A percentile compares a stretch with the other conserved stretches of the same genome.
These are phyloP conservation scores for Trametes elegans DNA, from an alignment of 768 basidiomycete genomes.

Conservation along the genomic window DNA sequence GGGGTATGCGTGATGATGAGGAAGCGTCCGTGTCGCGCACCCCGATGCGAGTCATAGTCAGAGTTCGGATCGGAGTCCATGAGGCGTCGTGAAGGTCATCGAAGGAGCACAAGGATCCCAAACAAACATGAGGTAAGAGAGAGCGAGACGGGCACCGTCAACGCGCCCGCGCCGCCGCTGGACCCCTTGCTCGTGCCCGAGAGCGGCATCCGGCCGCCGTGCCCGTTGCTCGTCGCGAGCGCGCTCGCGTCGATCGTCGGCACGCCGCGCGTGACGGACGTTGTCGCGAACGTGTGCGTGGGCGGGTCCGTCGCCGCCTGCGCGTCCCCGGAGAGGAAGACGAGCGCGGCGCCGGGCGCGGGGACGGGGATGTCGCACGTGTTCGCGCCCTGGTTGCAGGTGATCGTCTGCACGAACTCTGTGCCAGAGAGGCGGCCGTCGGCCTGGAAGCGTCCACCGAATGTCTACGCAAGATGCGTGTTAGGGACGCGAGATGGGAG, in stretches of 20 bases:
- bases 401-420: constrained; percentile 53
- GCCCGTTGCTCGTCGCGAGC: constrained; percentile 66
- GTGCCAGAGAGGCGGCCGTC: constrained; percentile 66
- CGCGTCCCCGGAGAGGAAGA: constrained; percentile 56
- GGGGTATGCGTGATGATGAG: neutral
- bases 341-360: constrained; percentile 73
- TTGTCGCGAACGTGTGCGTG: constrained; percentile 54
- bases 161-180: constrained; percentile 15
- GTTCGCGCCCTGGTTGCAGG: constrained; percentile 53
- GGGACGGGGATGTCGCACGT: constrained; percentile 60
- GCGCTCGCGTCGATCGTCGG: constrained; percentile 52
- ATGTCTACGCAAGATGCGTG: constrained; percentile 44
- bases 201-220: constrained; percentile 30
- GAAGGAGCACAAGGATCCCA: neutral
- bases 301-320: constrained; percentile 34
- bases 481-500: neutral
- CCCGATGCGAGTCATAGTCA: neutral
- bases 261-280: constrained; percentile 50
- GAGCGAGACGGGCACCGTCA: neutral
- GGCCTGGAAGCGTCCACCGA: constrained; percentile 56
- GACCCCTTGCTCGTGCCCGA: constrained; percentile 24
- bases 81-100: neutral
- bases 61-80: too few species aligned
- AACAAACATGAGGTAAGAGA: neutral
- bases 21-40: neutral